Percentiles rank a stretch among this genome's conserved stretches.
Conservation (phyloP, 1,139 yeast species). For the Zhuliangozyma blackwelliae region DNA sequence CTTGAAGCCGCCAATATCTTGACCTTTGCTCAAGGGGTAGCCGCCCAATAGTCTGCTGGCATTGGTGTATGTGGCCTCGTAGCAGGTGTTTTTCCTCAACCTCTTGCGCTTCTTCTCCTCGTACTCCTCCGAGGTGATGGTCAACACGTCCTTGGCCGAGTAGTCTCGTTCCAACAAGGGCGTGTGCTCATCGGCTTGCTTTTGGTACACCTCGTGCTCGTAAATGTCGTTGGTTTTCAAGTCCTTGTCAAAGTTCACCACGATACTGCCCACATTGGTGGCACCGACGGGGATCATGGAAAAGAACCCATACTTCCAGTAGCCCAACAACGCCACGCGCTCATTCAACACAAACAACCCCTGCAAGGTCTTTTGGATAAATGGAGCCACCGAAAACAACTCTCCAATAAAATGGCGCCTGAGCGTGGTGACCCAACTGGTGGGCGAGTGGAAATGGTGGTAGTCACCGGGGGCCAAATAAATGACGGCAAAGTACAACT, state of each 20-base stretch:
- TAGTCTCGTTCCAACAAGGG: slow-evolving; percentile 24
- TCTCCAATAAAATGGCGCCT: slow-evolving; percentile 97
- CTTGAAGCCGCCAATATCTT: slow-evolving; percentile 96
- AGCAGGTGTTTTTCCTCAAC: slow-evolving; percentile 73
- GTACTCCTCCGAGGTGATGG: slow-evolving; percentile 11
- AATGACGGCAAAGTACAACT: slow-evolving; percentile 82
- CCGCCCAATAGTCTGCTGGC: slow-evolving; percentile 84
- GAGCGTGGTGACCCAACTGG: slow-evolving; percentile 90
- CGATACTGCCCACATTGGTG: slow-evolving; percentile 94
- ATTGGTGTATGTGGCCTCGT: slow-evolving; percentile 86
- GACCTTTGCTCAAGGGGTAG: slow-evolving; percentile 83
- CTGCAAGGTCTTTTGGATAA: slow-evolving; percentile 81
- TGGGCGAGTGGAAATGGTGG: slow-evolving; percentile 95
- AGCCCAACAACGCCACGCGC: slow-evolving; percentile 90
- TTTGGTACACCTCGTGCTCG: slow-evolving; percentile 48
- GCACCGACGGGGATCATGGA: slow-evolving; percentile 99
- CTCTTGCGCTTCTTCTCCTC: slow-evolving; percentile 17
- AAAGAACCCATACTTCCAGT: slow-evolving; percentile 96
- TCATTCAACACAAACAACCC: slow-evolving; percentile 91
- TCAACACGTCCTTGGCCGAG: slow-evolving; percentile 13
- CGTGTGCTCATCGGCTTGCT: slow-evolving; percentile 24
- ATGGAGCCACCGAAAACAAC: slow-evolving; percentile 93
- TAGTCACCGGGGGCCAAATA: slow-evolving; percentile 98
- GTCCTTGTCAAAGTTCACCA: slow-evolving; percentile 87
- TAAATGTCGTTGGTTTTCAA: slow-evolving; percentile 75